These are phyloP conservation scores for Hygrocybe coccinea DNA, from an alignment of 768 basidiomycete species.

Conservation along the genomic window DNA sequence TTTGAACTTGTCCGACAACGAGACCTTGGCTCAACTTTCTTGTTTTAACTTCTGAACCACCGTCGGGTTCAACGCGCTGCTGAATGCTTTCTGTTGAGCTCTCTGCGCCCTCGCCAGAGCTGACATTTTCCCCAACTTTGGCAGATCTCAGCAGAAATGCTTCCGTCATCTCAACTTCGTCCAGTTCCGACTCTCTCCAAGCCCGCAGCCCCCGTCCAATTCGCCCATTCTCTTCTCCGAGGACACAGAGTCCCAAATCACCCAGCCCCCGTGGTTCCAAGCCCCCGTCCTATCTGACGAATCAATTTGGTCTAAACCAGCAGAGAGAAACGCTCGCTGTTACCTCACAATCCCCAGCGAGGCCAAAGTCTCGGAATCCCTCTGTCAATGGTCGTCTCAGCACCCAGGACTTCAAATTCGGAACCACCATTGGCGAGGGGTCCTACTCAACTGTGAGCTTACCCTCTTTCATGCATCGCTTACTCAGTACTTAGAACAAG, in stretches of 20 bases:
- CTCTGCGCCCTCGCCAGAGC: slow-evolving; percentile 30
- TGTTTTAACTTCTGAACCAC: neutral
- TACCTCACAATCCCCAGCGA: slow-evolving; percentile 21
- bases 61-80: neutral
- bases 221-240: slow-evolving; percentile 63
- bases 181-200: slow-evolving; percentile 47
- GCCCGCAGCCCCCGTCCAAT: slow-evolving; percentile 49
- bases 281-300: slow-evolving; percentile 56
- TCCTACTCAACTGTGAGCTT: slow-evolving; percentile 72
- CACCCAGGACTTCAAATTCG: slow-evolving; percentile 67
- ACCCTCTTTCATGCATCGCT: neutral
- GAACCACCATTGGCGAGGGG: slow-evolving; percentile 71
- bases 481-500: slow-evolving; percentile 2
- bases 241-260: slow-evolving; percentile 49
- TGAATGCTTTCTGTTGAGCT: slow-evolving; percentile 38
- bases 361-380: slow-evolving; percentile 36
- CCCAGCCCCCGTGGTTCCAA: slow-evolving; percentile 33
- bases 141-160: slow-evolving; percentile 71
- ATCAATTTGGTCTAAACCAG: slow-evolving; percentile 45
- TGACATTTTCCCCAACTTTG: slow-evolving; percentile 28
- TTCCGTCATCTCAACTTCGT: slow-evolving; percentile 65
- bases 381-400: slow-evolving; percentile 46
- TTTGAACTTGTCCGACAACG: too few species aligned
- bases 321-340: slow-evolving; percentile 12
- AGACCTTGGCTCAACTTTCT: slow-evolving; percentile 13